phyloP scores from a whole-genome alignment of 169 alveolate genomes.

The Cryptosporidium viatorum region DNA sequence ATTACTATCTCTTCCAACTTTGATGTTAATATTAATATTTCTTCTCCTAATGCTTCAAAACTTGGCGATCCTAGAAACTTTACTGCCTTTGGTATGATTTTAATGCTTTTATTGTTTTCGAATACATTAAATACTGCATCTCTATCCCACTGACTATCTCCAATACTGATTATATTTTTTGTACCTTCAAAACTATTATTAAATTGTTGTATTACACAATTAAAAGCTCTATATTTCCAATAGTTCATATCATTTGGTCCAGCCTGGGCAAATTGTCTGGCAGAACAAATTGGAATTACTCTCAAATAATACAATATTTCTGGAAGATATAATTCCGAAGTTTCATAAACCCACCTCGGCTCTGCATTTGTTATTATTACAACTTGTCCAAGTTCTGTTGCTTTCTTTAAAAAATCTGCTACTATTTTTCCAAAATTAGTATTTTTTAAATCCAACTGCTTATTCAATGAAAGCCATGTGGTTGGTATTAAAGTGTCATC shows the following conservation, averaged over 20 bases:
- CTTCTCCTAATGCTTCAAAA: slow-evolving; percentile 40
- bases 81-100: slow-evolving; percentile 55
- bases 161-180: slow-evolving; percentile 47
- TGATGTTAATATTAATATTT: slow-evolving; percentile 41
- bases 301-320: slow-evolving; percentile 34
- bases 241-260: slow-evolving; percentile 23
- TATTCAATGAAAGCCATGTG: slow-evolving; percentile 61
- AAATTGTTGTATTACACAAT: slow-evolving; percentile 46
- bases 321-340: slow-evolving; percentile 60
- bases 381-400: slow-evolving; percentile 56
- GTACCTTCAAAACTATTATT: slow-evolving; percentile 11
- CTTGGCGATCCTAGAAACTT: slow-evolving; percentile 32
- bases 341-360: slow-evolving; percentile 77
- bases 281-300: slow-evolving; percentile 68
- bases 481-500: slow-evolving; percentile 76
- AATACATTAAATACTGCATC: slow-evolving; percentile 70
- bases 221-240: slow-evolving; percentile 74
- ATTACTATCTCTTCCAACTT: slow-evolving; percentile 30
- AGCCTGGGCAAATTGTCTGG: slow-evolving; percentile 50
- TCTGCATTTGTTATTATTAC: slow-evolving; percentile 76
- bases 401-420: slow-evolving; percentile 28
- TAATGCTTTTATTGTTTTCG: slow-evolving; percentile 30
- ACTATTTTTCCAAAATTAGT: slow-evolving; percentile 35
- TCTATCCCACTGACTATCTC: slow-evolving; percentile 73
- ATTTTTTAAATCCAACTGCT: slow-evolving; percentile 11